These are phyloP conservation scores for Lodderomyces jiufengensis DNA, from an alignment of 1,139 yeast species.

Conservation along the genomic window DNA sequence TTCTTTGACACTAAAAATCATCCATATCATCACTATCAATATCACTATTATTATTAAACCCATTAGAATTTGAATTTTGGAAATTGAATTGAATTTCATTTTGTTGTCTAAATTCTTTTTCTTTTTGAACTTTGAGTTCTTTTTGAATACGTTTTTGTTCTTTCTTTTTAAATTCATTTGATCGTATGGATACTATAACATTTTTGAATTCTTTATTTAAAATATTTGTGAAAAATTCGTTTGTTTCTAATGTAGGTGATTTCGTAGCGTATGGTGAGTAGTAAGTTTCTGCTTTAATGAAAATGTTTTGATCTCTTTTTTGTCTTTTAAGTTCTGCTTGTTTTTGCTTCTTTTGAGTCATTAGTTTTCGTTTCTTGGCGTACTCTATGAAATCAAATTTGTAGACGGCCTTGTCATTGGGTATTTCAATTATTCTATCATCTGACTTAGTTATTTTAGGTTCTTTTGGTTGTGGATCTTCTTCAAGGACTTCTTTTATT, in stretches of 20 bases:
- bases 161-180: slow-evolving; percentile 29
- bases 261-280: slow-evolving; percentile 36
- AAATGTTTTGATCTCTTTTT: slow-evolving; percentile 31
- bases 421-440: no score
- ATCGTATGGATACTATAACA: slow-evolving; percentile 34
- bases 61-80: slow-evolving; percentile 4
- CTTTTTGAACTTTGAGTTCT: slow-evolving; percentile 20
- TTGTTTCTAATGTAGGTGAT: slow-evolving; percentile 24
- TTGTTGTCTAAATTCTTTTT: slow-evolving; percentile 16
- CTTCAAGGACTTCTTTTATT: slow-evolving; percentile 17
- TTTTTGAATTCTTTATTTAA: slow-evolving; percentile 34
- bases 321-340: slow-evolving; percentile 14
- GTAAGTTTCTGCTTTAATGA: slow-evolving; percentile 44
- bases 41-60: slow-evolving; percentile 11
- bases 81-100: slow-evolving; percentile 31
- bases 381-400: slow-evolving; percentile 55
- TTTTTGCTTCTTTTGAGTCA: slow-evolving; percentile 19
- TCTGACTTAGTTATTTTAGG: slow-evolving; percentile 9
- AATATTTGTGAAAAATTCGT: slow-evolving; percentile 21
- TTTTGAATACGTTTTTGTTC: slow-evolving; percentile 22
- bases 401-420: no score
- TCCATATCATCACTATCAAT: slow-evolving; percentile 15
- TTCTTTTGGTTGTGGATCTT: no score
- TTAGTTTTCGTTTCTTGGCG: slow-evolving; percentile 43
- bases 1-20: no score